A percentile compares a stretch with the other conserved stretches of the same genome.
Evolutionary conservation across 1,284 basidiomycete species (phyloP).

Genomic region (Takashimella koratensis): DNA sequence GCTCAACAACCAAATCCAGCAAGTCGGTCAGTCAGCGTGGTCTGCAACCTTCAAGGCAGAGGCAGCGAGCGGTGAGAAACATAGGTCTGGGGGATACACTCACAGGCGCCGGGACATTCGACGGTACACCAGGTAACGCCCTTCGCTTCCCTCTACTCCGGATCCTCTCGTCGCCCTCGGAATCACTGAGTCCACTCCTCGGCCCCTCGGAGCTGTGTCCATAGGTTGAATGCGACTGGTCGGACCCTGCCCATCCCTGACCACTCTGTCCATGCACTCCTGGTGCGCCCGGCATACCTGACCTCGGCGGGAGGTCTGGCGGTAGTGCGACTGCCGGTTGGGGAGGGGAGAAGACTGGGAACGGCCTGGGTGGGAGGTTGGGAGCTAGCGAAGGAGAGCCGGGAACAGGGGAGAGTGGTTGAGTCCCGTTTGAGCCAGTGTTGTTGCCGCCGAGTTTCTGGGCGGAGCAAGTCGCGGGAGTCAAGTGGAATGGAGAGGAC

Average conservation of each 20-base stretch:
- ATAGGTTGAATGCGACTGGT: background rate
- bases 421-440: background rate
- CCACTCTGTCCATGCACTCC: background rate
- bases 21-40: no score
- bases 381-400: constrained; percentile 12
- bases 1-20: background rate
- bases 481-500: constrained; percentile 23
- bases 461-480: no score
- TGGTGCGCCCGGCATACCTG: no score
- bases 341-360: constrained; percentile 11
- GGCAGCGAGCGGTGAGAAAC: no score
- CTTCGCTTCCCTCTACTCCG: constrained; percentile 16
- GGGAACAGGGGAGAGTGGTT: constrained; percentile 13
- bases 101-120: constrained; percentile 30
- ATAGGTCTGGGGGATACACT: no score
- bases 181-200: background rate
- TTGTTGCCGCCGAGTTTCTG: constrained; percentile 3
- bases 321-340: no score
- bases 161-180: background rate
- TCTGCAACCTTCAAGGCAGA: no score
- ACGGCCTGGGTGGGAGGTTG: constrained; percentile 14
- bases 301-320: no score
- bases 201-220: constrained; percentile 3
- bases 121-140: constrained; percentile 25
- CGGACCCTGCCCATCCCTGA: no score